Percentiles rank a stretch among this genome's conserved stretches.
Evolutionary conservation across 768 basidiomycete genomes (phyloP).

Genomic region (Hortiboletus campestris): DNA sequence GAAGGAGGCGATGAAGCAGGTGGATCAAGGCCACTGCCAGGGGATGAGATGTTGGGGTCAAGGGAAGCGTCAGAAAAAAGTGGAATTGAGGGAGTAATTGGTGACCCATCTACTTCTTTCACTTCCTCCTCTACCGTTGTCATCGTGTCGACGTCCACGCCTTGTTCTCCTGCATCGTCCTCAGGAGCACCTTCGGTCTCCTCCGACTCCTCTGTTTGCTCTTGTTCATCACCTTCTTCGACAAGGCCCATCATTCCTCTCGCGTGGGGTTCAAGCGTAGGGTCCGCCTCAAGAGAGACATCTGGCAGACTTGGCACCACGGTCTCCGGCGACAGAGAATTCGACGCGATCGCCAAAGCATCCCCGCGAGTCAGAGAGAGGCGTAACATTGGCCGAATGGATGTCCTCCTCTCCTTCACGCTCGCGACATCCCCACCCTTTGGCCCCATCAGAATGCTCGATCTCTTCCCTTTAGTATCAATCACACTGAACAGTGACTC

Average conservation of each 20-base stretch:
- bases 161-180: neutral
- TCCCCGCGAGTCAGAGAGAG: neutral
- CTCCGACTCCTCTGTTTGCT: neutral
- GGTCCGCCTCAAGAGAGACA: constrained; percentile 20
- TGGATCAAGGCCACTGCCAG: constrained; percentile 10
- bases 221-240: constrained; percentile 15
- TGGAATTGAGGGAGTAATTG: constrained; percentile 1
- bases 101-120: neutral
- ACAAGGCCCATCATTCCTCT: constrained; percentile 3
- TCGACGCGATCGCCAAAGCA: constrained; percentile 2
- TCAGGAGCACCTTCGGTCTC: neutral
- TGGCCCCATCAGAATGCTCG: constrained; percentile 3
- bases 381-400: constrained; percentile 15
- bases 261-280: constrained; percentile 15
- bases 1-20: neutral
- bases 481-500: constrained; percentile 54
- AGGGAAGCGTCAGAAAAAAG: constrained; percentile 14
- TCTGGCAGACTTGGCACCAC: constrained; percentile 13
- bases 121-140: neutral
- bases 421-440: neutral
- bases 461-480: constrained; percentile 28
- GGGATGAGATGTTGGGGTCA: constrained; percentile 7
- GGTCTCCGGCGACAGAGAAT: neutral
- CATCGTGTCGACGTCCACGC: neutral
- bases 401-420: constrained; percentile 16